Percentiles rank a stretch among this genome's conserved stretches.
Conservation (phyloP, 2,329 filamentous ascomycete species). For the Neoscytalidium dimidiatum region DNA sequence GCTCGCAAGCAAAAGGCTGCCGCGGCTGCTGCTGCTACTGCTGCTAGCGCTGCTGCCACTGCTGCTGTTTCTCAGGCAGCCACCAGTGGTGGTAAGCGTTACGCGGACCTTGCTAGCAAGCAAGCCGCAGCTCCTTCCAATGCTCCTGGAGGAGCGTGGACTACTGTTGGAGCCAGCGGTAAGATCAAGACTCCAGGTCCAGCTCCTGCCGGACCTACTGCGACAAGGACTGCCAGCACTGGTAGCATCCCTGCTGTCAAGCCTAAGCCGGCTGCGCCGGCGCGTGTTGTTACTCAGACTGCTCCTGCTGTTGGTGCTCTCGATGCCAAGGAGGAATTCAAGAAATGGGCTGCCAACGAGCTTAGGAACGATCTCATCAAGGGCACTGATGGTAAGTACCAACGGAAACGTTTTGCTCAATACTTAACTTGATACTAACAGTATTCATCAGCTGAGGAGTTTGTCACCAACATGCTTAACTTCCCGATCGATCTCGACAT, state of each 20-base stretch:
- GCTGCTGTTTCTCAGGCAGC: conserved; percentile 36
- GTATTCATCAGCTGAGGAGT: conserved; percentile 68
- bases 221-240: conserved; percentile 50
- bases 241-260: conserved; percentile 46
- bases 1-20: conserved; percentile 76
- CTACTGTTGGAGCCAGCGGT: conserved; percentile 89
- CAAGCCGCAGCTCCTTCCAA: conserved; percentile 47
- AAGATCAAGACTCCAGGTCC: conserved; percentile 78
- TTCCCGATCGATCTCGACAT: conserved; percentile 78
- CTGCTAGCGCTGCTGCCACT: conserved; percentile 45
- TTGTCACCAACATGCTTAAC: conserved; percentile 73
- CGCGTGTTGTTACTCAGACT: conserved; percentile 44
- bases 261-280: conserved; percentile 57
- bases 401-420: neutral
- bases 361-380: conserved; percentile 72
- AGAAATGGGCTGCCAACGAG: conserved; percentile 85
- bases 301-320: conserved; percentile 51
- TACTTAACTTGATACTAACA: conserved; percentile 25
- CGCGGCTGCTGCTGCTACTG: conserved; percentile 49
- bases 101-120: conserved; percentile 92
- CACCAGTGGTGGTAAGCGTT: conserved; percentile 70
- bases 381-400: conserved; percentile 63
- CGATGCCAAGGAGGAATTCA: conserved; percentile 85
- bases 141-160: conserved; percentile 70
- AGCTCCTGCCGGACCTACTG: conserved; percentile 52